These are phyloP conservation scores for Polytrichum formosum DNA, from an alignment of 225 moss, liverwort and hornwort species.

Conservation along the genomic window DNA sequence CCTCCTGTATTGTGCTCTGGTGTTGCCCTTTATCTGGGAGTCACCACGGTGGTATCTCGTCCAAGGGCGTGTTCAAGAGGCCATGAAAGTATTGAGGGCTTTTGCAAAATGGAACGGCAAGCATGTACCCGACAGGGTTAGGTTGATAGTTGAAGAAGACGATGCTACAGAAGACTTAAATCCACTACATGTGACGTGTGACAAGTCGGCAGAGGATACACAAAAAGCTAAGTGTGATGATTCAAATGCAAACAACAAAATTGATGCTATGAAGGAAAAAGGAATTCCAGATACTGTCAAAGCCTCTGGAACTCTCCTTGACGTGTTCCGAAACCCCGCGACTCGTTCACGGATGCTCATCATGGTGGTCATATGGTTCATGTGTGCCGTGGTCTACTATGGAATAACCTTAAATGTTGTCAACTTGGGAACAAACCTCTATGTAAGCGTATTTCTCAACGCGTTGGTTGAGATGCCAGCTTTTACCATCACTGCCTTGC, in stretches of 20 bases:
- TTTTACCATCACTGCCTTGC: slow-evolving; percentile 51
- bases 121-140: slow-evolving; percentile 39
- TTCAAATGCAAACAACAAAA: neutral
- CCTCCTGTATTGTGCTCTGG: slow-evolving; percentile 43
- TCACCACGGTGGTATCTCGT: slow-evolving; percentile 85
- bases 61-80: slow-evolving; percentile 64
- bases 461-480: slow-evolving; percentile 75
- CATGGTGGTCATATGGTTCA: slow-evolving; percentile 72
- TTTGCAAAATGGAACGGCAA: slow-evolving; percentile 62
- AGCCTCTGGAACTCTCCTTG: slow-evolving; percentile 47
- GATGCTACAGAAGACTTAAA: slow-evolving; percentile 1
- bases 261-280: neutral
- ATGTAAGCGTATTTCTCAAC: slow-evolving; percentile 76
- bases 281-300: neutral
- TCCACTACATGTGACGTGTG: no score
- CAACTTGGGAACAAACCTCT: slow-evolving; percentile 68
- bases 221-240: no score
- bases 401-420: slow-evolving; percentile 78
- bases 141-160: slow-evolving; percentile 28
- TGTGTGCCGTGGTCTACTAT: slow-evolving; percentile 58
- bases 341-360: slow-evolving; percentile 64
- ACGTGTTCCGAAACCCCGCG: slow-evolving; percentile 37
- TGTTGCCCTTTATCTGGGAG: slow-evolving; percentile 65
- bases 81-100: slow-evolving; percentile 53
- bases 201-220: neutral